Base-by-base conservation (phyloP, 2,329 filamentous ascomycete genomes). In the Mariannaea sp. region DNA sequence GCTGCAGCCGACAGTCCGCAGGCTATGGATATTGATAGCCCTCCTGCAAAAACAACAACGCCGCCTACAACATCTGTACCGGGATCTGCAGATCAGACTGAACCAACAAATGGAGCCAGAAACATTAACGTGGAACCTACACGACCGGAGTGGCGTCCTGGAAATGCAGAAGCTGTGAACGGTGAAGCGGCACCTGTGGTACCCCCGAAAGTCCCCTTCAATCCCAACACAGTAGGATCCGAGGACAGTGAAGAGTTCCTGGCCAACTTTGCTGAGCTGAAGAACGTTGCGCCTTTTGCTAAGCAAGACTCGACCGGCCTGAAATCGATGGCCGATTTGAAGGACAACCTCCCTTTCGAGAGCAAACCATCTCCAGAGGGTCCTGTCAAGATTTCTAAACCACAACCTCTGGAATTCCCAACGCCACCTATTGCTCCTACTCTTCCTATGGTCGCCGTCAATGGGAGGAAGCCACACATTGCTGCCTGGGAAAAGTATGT, bases 11-110 rank as follows among this genome's bases (percentile, higher is more conserved):
- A 75, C 29, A 83, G 79, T 57, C 80, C 82, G 3, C 81, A 79
- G 52, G 82, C 83, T 12, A 87, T 87, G 84, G 84, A 87, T 58
- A 85, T 87, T 44, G 84, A 87, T 61, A 77, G 80, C 4, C 81
- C 82, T 44, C 70, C 65, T 29, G 59, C 53, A 64, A 71, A 57
- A 47, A 65, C 33, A 59, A 68, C 41, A 45, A 63, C 41, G 7
- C 44, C 41, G 12, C 14, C 46, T n/a, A 6, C 41, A 9, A 14
- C 46, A n/a, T 4, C 41, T n/a, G 19, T 33, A 9, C 14, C n/a
- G n/a, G n/a, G n/a, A n/a, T n/a, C 16, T n/a, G 5, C 17, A 12
- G 16, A 55, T 53, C 14, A 58, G 52, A 7, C 49, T 47, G 20
- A 58, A 40, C 30, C 58, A 19, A 56, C 46, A 20, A 67, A 57